phyloP scores from a whole-genome alignment of 2,329 filamentous ascomycete genomes.

The Sclerotinia sclerotiorum region DNA sequence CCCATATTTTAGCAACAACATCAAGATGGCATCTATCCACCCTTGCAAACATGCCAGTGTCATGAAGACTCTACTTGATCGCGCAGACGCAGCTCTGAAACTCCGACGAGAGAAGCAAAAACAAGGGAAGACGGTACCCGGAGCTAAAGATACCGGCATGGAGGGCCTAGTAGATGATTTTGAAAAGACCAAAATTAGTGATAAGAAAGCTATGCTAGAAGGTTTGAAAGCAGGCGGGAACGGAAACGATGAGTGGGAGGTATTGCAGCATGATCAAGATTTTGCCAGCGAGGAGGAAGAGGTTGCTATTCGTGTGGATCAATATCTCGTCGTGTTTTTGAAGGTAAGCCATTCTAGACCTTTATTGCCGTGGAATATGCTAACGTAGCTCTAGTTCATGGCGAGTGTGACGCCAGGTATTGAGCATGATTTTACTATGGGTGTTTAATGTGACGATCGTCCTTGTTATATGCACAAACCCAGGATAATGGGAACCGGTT shows the following conservation, averaged over 20 bases:
- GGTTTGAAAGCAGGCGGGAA: conserved; percentile 52
- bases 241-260: conserved; percentile 63
- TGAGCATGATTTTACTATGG: conserved; percentile 98
- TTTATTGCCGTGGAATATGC: background rate
- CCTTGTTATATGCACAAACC: background rate
- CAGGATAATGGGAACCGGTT: background rate
- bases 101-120: conserved; percentile 80
- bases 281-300: conserved; percentile 64
- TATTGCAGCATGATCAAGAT: conserved; percentile 59
- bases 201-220: conserved; percentile 38
- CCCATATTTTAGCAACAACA: conserved; percentile 83
- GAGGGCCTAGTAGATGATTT: conserved; percentile 86
- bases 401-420: conserved; percentile 93
- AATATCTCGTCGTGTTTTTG: conserved; percentile 83
- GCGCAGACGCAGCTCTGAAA: conserved; percentile 89
- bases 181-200: conserved; percentile 58
- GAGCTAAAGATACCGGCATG: conserved; percentile 60
- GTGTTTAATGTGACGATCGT: conserved; percentile 56
- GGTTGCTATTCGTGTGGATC: conserved; percentile 81
- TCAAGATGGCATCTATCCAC: conserved; percentile 96
- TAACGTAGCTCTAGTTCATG: conserved; percentile 61
- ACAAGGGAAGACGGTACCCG: conserved; percentile 51
- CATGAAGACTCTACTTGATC: conserved; percentile 96
- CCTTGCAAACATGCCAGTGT: conserved; percentile 96
- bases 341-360: conserved; percentile 55